Base-by-base conservation (phyloP, 257 asterid species). In the Rubia yunnanensis region DNA sequence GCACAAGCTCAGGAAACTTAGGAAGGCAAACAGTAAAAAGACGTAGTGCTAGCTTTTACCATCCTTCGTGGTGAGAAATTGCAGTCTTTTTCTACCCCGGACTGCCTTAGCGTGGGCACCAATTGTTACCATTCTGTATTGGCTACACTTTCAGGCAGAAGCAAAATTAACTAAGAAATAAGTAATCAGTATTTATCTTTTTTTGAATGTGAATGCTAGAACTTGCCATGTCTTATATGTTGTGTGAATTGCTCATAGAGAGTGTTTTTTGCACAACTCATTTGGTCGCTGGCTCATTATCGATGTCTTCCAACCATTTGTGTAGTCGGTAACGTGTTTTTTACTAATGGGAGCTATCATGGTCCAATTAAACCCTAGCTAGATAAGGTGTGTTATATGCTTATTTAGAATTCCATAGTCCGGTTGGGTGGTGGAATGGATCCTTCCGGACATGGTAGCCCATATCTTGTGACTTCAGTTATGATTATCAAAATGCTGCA, bases 1-100 rank as follows among this genome's bases (percentile, higher is more conserved):
- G 83, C 97, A 87, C 79, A 90, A 90, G 79, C 57, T 90, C 82
- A 84, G 80, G 92, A 90, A 90, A 82, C 80, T 82, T 62, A 82
- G 90, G 69, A 90, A 85, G 83, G 82, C 79, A 28, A 74, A 73
- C 66, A 77, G 91, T 75, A 87, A 81, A 81, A 88, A 86, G 69
- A 79, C 91, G 0, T 76, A 83, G 82, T 5, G 4, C n/a, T 23
- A 20, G n/a, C 30, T 13, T 36, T 53, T 23, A 10, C 22, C 20
- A 44, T 14, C 52, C 20, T 22, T 53, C 59, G 7, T 24, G 30
- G 28, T 24, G 59, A 59, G 36, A 57, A 32, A 1, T 6, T 58
- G 18, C 17, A 44, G 50, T 44, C 22, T 14, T 41, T 44, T 44
- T 44, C 6, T 32, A 15, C 52, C 52, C 5, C 52, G 52, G 17